Conservation (phyloP, 176 grass and related monocot genomes). For the Carex littledalei region DNA sequence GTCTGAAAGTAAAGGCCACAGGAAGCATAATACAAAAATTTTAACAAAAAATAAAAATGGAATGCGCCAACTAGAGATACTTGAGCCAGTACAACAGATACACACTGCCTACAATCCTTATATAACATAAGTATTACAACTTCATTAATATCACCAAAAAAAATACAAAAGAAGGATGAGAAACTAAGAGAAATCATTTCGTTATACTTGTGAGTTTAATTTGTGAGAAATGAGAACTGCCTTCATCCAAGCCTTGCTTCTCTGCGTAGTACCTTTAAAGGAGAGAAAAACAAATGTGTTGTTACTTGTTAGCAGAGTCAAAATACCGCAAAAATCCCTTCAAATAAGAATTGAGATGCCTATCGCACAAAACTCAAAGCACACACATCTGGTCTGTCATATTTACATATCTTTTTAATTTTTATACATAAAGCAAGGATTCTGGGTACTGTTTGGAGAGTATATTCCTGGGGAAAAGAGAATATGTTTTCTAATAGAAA, state of each 20-base stretch:
- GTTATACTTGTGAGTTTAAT: not conserved
- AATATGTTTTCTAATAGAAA: not conserved
- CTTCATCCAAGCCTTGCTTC: slow-evolving; percentile 66
- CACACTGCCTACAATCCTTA: not conserved
- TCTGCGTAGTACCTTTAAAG: slow-evolving; percentile 52
- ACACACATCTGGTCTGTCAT: no score
- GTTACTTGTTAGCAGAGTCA: not conserved
- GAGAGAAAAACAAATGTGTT: slow-evolving; percentile 10
- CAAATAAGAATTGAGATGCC: not conserved
- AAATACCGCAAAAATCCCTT: not conserved
- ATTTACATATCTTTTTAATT: not conserved
- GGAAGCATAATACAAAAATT: not conserved
- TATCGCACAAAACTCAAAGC: not conserved
- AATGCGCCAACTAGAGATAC: not conserved
- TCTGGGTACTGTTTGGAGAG: not conserved
- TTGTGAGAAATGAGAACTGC: slow-evolving; percentile 6
- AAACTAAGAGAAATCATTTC: not conserved
- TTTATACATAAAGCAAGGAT: not conserved
- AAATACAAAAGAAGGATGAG: not conserved
- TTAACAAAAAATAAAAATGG: not conserved
- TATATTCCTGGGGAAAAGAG: not conserved
- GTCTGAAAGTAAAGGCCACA: not conserved
- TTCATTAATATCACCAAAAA: not conserved
- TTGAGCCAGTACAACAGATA: not conserved
- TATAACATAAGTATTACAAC: slow-evolving; percentile 4